phyloP scores from a whole-genome alignment of 768 basidiomycete species.

The Kwoniella mangroviensis region DNA sequence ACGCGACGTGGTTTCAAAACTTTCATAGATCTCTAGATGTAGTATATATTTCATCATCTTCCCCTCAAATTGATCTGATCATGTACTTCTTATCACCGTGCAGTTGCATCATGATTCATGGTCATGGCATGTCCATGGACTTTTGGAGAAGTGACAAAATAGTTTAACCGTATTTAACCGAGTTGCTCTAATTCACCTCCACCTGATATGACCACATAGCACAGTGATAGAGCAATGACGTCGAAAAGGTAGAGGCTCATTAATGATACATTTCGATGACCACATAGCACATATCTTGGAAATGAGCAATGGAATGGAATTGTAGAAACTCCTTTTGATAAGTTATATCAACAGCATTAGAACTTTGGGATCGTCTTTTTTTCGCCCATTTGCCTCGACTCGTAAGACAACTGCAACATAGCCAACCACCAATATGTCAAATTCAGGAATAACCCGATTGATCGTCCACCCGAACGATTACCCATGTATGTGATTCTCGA shows the following conservation, averaged over 20 bases:
- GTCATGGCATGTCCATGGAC: no score
- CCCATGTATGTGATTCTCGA: slow-evolving; percentile 5
- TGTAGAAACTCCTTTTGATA: neutral
- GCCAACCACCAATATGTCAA: neutral
- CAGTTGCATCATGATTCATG: neutral
- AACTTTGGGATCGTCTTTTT: no score
- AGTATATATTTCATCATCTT: no score
- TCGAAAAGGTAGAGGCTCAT: neutral
- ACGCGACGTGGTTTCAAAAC: no score
- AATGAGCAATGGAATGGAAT: neutral
- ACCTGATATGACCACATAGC: slow-evolving; percentile 11
- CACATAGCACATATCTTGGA: neutral
- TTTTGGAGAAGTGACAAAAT: neutral
- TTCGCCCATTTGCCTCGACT: neutral
- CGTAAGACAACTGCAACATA: neutral
- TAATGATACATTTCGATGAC: neutral
- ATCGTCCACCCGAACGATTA: slow-evolving; percentile 18
- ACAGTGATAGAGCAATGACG: neutral
- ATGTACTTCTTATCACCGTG: no score
- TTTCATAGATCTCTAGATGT: no score
- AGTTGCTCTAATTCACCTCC: neutral
- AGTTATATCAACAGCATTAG: neutral
- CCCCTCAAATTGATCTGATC: no score
- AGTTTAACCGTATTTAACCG: slow-evolving; percentile 12
- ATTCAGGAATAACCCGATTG: slow-evolving; percentile 6